Conservation (phyloP, 768 basidiomycete species). For the Boletales sp. region DNA sequence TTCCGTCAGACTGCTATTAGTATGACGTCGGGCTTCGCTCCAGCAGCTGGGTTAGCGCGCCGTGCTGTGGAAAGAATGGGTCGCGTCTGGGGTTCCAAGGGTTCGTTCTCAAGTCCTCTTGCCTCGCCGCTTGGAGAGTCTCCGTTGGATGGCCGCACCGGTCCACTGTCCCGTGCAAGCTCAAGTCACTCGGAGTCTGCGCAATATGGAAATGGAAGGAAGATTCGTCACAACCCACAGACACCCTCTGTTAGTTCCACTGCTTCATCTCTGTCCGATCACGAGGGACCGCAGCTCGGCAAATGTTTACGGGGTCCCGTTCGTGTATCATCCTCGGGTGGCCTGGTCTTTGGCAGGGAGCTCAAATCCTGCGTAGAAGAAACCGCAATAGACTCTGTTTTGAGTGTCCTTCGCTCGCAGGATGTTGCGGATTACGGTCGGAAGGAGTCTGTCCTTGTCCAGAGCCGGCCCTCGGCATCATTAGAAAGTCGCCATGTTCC, state of each 20-base stretch:
- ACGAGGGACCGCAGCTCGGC: conserved; percentile 55
- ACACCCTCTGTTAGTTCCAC: conserved; percentile 57
- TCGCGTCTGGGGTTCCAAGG: conserved; percentile 52
- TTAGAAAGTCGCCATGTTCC: conserved; percentile 58
- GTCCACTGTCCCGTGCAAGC: conserved; percentile 34
- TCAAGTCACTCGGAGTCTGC: conserved; percentile 37
- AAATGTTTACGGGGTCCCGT: conserved; percentile 53
- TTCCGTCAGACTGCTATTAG: conserved; percentile 69
- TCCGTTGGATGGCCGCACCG: conserved; percentile 34
- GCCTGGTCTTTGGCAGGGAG: conserved; percentile 64
- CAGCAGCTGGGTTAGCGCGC: conserved; percentile 71
- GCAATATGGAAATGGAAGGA: conserved; percentile 27
- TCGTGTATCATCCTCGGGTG: conserved; percentile 32
- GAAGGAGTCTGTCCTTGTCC: neutral
- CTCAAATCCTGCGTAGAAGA: conserved; percentile 53
- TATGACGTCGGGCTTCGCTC: conserved; percentile 63
- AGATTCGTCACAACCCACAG: conserved; percentile 52
- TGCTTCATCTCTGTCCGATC: conserved; percentile 45
- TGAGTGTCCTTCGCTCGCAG: conserved; percentile 8
- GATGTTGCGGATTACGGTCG: neutral
- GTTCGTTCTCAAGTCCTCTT: conserved; percentile 37
- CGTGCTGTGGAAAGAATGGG: conserved; percentile 78
- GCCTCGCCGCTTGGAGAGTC: conserved; percentile 43
- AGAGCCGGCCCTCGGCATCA: conserved; percentile 20
- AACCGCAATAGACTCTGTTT: conserved; percentile 44